A percentile compares a stretch with the other conserved stretches of the same genome.
These are phyloP conservation scores for Cyberlindnera xishuangbannaensis DNA, from an alignment of 805 yeast species.

Conservation along the genomic window DNA sequence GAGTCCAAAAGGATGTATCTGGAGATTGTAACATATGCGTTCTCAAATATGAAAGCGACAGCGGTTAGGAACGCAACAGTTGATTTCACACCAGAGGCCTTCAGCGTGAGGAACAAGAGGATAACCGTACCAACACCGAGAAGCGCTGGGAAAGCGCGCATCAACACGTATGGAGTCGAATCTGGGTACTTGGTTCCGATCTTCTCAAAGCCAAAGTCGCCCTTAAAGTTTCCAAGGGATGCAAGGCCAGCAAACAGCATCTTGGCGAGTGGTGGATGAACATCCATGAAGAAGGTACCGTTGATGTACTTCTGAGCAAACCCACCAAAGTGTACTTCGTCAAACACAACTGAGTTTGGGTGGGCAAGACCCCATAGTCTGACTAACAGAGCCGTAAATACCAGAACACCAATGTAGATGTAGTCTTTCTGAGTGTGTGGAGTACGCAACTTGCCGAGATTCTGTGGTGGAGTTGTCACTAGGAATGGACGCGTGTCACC, in stretches of 20 bases:
- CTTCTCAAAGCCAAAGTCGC: slow-evolving; percentile 58
- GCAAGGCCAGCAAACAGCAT: slow-evolving; percentile 72
- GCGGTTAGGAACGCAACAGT: slow-evolving; percentile 53
- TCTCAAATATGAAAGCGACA: slow-evolving; percentile 55
- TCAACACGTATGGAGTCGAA: slow-evolving; percentile 52
- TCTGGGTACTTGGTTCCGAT: slow-evolving; percentile 63
- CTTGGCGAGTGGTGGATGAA: slow-evolving; percentile 76
- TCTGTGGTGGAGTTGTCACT: slow-evolving; percentile 42
- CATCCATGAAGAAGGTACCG: slow-evolving; percentile 65
- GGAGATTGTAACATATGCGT: slow-evolving; percentile 62
- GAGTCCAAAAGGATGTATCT: slow-evolving; percentile 72
- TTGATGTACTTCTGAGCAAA: slow-evolving; percentile 77
- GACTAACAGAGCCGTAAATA: slow-evolving; percentile 47
- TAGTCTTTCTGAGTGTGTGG: slow-evolving; percentile 34
- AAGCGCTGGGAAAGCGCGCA: slow-evolving; percentile 67
- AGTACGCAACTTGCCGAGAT: slow-evolving; percentile 36
- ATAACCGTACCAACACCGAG: slow-evolving; percentile 65
- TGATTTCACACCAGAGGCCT: slow-evolving; percentile 69
- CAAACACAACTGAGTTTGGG: slow-evolving; percentile 85
- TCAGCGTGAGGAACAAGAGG: slow-evolving; percentile 60
- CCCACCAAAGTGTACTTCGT: slow-evolving; percentile 96
- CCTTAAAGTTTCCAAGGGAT: slow-evolving; percentile 61
- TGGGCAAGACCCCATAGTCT: slow-evolving; percentile 55
- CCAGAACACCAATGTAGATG: slow-evolving; percentile 35
- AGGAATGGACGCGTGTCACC: slow-evolving; percentile 54